Conservation (phyloP, 2,329 filamentous ascomycete species). For the Fonsecaea nubica region DNA sequence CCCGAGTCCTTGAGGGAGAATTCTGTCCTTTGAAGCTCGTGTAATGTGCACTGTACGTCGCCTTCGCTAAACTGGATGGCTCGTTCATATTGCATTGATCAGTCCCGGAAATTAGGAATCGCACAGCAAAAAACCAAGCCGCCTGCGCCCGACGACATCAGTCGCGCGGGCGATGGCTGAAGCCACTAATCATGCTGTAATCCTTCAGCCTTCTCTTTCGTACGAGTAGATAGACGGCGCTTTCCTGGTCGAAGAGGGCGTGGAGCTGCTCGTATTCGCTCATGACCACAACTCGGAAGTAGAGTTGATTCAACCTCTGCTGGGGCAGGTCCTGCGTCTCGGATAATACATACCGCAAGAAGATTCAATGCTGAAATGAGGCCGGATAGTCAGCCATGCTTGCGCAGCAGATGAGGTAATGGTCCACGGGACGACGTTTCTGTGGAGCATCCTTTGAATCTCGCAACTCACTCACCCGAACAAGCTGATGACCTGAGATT, state of each 20-base stretch:
- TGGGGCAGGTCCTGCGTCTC: not conserved
- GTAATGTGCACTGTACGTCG: not conserved
- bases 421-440: not conserved
- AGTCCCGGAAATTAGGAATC: not conserved
- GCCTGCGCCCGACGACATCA: not conserved
- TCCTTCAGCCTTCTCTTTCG: not conserved
- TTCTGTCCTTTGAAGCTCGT: not conserved
- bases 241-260: not conserved
- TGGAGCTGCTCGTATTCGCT: not conserved
- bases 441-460: not conserved
- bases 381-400: not conserved
- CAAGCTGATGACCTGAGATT: not conserved
- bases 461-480: not conserved
- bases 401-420: constrained; percentile 2
- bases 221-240: not conserved
- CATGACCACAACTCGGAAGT: not conserved
- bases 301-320: not conserved
- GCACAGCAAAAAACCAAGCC: not conserved
- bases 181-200: not conserved
- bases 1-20: not conserved
- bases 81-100: not conserved
- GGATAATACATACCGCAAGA: not conserved
- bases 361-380: not conserved
- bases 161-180: not conserved
- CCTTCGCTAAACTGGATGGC: not conserved